Evolutionary conservation across 768 basidiomycete species (phyloP).

Genomic region (Boletus reticulatus): DNA sequence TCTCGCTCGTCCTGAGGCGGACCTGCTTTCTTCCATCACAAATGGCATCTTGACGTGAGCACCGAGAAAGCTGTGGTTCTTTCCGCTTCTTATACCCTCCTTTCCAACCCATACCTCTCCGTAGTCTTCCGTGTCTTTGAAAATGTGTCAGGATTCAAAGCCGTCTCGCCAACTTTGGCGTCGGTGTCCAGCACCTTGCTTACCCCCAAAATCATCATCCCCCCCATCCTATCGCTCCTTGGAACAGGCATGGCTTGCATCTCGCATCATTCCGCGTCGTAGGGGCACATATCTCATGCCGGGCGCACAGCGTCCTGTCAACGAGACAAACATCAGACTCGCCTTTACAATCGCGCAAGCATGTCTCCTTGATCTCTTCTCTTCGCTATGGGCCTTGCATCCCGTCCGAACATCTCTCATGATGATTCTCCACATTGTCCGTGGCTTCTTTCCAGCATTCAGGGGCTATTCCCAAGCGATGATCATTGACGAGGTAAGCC

Average conservation of each 20-base stretch:
- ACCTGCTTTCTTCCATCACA: slow-evolving; percentile 22
- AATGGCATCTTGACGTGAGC: slow-evolving; percentile 28
- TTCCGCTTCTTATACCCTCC: slow-evolving; percentile 30
- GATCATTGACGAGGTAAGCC: slow-evolving; percentile 77
- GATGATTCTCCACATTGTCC: slow-evolving; percentile 64
- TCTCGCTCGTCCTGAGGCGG: slow-evolving; percentile 26
- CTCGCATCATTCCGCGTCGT: slow-evolving; percentile 48
- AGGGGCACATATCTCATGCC: slow-evolving; percentile 51
- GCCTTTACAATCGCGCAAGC: slow-evolving; percentile 54
- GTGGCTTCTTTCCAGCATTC: slow-evolving; percentile 78
- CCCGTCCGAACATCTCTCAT: slow-evolving; percentile 70
- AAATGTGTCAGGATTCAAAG: slow-evolving; percentile 26
- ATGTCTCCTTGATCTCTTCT: slow-evolving; percentile 55
- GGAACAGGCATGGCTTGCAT: slow-evolving; percentile 56
- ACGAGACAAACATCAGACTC: slow-evolving; percentile 50
- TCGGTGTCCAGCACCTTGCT: slow-evolving; percentile 9
- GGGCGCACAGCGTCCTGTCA: slow-evolving; percentile 69
- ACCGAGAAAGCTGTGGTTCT: slow-evolving; percentile 32
- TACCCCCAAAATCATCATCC: not conserved
- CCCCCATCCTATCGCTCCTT: slow-evolving; percentile 13
- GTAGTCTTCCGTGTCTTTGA: slow-evolving; percentile 11
- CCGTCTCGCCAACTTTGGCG: slow-evolving; percentile 22
- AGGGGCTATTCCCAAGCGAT: slow-evolving; percentile 85
- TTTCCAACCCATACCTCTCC: slow-evolving; percentile 14
- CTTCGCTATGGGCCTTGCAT: slow-evolving; percentile 51